Base-by-base conservation (phyloP, 2,329 filamentous ascomycete genomes). In the Ambrosiella cleistominuta region DNA sequence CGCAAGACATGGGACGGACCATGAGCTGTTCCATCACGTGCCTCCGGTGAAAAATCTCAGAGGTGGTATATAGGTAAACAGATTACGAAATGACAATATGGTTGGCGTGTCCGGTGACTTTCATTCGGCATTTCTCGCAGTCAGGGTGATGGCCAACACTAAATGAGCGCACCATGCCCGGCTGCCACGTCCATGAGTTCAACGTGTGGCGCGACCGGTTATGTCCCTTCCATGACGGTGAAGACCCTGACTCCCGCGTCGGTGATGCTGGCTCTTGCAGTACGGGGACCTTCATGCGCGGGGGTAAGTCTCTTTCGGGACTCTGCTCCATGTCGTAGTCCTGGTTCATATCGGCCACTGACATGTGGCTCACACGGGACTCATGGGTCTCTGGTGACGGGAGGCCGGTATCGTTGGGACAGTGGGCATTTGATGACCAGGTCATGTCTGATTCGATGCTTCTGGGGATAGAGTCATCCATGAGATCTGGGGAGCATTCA, bases 131-230 rank as follows among this genome's bases (percentile, higher is more conserved):
- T 69, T 88, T 88, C 61, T 88, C 85, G 66, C 86, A 90, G 68
- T 88, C 85, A 11, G 82, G 77, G 62, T 85, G 75, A 70, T 84
- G 89, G 55, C 86, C 86, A 79, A 89, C 88, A 64, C 83, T 86
- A 67, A 89, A 84, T 61, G 77, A 81, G 67, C 79, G 80, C 70
- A 84, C 85, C 76, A 80, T 81, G 63, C 79, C 78, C 0, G 78
- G 77, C 61, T 81, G 76, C 65, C 74, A 72, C 1, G 79, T 81
- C 79, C 78, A 81, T 58, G 73, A 74, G 65, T 80, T 79, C 58
- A 81, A 68, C 0, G 79, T 81, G 64, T 82, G 79, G 57, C 76
- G 75, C 62, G 76, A 80, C 56, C 79, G 74, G 11, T 74, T 75
- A 64, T 82, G 79, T 9, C 79, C 78, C 64, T 74, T 75, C 40